Conservation (phyloP, 208 protist genomes). For the Trypanosoma melophagium region DNA sequence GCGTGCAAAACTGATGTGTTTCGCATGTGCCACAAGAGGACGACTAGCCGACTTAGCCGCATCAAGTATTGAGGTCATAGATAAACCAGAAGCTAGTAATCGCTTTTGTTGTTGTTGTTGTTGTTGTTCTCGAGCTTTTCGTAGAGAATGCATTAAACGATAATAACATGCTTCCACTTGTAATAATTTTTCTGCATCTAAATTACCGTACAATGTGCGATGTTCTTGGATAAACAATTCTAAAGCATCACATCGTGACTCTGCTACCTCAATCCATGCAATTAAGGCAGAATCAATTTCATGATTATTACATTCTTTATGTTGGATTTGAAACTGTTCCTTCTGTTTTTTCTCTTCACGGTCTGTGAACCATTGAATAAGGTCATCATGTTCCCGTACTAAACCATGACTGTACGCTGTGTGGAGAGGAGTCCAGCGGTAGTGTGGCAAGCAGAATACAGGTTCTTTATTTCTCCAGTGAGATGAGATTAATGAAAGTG, state of each 20-base stretch:
- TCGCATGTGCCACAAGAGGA: neutral
- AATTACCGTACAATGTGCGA: slow-evolving; percentile 8
- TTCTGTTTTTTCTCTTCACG: neutral
- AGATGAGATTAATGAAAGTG: neutral
- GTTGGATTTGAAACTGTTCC: too few relatives aligned
- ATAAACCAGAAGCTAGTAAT: neutral
- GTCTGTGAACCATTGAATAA: slow-evolving; percentile 14
- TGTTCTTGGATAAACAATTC: slow-evolving; percentile 6
- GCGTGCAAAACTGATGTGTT: slow-evolving; percentile 23
- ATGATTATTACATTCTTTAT: too few relatives aligned
- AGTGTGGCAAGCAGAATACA: slow-evolving; percentile 10
- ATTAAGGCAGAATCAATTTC: too few relatives aligned
- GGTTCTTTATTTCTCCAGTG: neutral
- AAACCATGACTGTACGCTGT: slow-evolving; percentile 9
- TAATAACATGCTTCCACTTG: slow-evolving; percentile 5
- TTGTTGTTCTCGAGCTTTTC: neutral
- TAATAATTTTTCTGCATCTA: slow-evolving; percentile 16
- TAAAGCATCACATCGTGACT: slow-evolving; percentile 8
- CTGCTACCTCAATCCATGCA: slow-evolving; percentile 5
- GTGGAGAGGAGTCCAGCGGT: slow-evolving; percentile 24
- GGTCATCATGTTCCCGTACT: slow-evolving; percentile 11
- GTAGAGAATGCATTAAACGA: slow-evolving; percentile 8
- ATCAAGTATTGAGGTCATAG: neutral
- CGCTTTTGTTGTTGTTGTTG: neutral
- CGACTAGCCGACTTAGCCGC: neutral